Evolutionary conservation across 805 yeast genomes (phyloP).

Genomic region (Kockiozyma suomiensis): DNA sequence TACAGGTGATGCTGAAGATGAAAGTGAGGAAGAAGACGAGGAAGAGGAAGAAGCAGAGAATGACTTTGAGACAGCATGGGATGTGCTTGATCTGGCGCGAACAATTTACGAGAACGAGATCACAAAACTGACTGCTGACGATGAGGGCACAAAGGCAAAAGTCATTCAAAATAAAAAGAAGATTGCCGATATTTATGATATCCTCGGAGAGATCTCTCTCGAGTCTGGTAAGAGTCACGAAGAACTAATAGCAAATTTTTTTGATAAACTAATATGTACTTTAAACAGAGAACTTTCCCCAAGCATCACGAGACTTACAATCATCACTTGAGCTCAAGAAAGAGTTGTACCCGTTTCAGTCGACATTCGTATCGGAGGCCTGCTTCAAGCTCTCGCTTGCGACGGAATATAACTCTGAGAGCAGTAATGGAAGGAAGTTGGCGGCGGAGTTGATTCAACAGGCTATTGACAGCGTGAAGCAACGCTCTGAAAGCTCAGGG

Average conservation of each 20-base stretch:
- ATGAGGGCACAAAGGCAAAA: constrained; percentile 36
- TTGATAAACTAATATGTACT: neutral
- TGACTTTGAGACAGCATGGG: constrained; percentile 90
- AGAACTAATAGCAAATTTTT: neutral
- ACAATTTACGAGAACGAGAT: constrained; percentile 58
- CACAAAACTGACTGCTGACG: constrained; percentile 35
- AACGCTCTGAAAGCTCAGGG: constrained; percentile 44
- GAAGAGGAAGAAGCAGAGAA: constrained; percentile 47
- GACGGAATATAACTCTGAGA: constrained; percentile 66
- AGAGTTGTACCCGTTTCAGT: constrained; percentile 48
- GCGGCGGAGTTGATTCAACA: constrained; percentile 58
- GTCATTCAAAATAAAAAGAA: constrained; percentile 50
- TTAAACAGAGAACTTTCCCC: constrained; percentile 67
- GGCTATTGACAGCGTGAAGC: constrained; percentile 56
- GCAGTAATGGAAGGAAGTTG: constrained; percentile 44
- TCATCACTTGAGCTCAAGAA: constrained; percentile 58
- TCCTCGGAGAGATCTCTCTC: constrained; percentile 85
- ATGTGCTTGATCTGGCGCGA: constrained; percentile 73
- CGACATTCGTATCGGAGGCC: constrained; percentile 71
- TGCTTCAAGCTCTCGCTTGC: constrained; percentile 82
- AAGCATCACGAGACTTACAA: constrained; percentile 71
- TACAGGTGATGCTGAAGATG: constrained; percentile 38
- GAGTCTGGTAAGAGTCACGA: constrained; percentile 54
- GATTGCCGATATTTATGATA: constrained; percentile 71
- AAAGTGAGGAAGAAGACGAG: constrained; percentile 43